These are phyloP conservation scores for Psophocarpus tetragonolobus DNA, from an alignment of 306 rosid species.

Conservation along the genomic window DNA sequence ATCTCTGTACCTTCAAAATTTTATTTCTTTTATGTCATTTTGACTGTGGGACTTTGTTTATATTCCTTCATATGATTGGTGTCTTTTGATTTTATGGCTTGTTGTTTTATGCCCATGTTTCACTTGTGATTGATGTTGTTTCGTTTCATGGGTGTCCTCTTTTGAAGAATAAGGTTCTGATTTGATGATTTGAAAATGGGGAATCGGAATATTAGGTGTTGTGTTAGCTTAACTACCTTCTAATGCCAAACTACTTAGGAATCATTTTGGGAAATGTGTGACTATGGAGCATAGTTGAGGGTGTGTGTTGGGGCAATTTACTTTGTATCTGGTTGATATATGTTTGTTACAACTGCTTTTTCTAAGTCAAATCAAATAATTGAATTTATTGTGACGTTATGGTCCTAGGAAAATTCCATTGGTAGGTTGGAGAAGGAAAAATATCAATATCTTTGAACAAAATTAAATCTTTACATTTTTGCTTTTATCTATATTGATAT, in stretches of 20 bases:
- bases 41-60: conserved; percentile 5
- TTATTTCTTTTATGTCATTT: background rate
- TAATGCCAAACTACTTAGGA: conserved; percentile 7
- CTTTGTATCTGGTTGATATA: background rate
- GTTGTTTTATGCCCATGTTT: background rate
- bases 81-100: conserved; percentile 9
- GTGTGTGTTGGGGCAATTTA: background rate
- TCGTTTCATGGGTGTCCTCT: conserved; percentile 4
- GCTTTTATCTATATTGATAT: background rate
- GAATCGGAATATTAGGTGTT: conserved; percentile 32
- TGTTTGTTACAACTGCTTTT: background rate
- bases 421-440: conserved; percentile 14
- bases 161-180: conserved; percentile 24
- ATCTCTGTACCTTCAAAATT: conserved; percentile 1
- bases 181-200: conserved; percentile 23
- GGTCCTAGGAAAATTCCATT: conserved; percentile 2
- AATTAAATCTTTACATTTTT: background rate
- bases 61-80: conserved; percentile 8
- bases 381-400: conserved; percentile 7
- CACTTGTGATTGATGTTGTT: conserved; percentile 17
- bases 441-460: background rate
- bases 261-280: background rate
- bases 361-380: conserved; percentile 1
- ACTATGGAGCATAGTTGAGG: conserved; percentile 21
- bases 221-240: background rate